Evolutionary conservation across 257 asterid genomes (phyloP).

Genomic region (Solanum pinnatisectum): DNA sequence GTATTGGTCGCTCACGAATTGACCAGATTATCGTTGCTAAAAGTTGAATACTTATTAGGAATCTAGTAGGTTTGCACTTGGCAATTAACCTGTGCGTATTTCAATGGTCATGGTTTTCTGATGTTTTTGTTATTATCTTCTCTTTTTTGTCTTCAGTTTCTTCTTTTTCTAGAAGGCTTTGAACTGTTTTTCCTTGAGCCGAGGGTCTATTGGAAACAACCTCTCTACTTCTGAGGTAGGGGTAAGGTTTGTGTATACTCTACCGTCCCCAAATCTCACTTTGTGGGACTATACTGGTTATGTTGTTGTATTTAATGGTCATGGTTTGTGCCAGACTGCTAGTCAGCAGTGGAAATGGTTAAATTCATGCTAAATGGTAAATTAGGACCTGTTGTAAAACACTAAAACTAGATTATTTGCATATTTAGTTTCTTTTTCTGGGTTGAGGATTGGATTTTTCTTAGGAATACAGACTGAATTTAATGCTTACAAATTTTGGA

Average conservation of each 20-base stretch:
- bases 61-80: neutral
- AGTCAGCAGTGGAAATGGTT: neutral
- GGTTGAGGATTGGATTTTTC: neutral
- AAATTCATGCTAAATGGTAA: neutral
- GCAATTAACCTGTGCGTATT: neutral
- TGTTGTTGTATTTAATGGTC: neutral
- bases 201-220: neutral
- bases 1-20: neutral
- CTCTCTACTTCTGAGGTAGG: neutral
- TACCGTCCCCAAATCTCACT: neutral
- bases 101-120: neutral
- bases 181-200: neutral
- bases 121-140: neutral
- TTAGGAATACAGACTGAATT: neutral
- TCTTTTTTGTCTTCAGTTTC: neutral
- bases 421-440: neutral
- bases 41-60: neutral
- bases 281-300: neutral
- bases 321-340: neutral
- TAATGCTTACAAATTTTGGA: neutral
- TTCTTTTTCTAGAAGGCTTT: neutral
- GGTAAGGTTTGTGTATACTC: neutral
- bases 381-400: neutral
- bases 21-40: neutral
- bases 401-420: neutral